phyloP scores from a whole-genome alignment of 2,329 filamentous ascomycete species.

The Basipetospora sp. region DNA sequence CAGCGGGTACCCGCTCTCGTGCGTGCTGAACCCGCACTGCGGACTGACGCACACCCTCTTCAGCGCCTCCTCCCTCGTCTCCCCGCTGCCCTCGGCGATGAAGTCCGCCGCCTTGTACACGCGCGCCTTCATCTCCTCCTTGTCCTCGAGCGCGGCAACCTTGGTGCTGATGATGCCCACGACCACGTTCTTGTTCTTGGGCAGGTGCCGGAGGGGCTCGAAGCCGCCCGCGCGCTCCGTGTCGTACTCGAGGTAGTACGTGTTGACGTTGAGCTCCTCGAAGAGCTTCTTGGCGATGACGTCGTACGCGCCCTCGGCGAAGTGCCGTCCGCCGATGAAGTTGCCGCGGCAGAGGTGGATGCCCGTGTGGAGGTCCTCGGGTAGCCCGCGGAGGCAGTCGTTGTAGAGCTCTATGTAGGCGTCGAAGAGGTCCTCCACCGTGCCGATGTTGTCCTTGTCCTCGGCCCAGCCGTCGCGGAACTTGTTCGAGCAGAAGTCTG shows the following conservation, averaged over 20 bases:
- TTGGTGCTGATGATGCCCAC: conserved; percentile 51
- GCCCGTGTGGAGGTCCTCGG: conserved; percentile 58
- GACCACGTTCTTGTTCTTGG: conserved; percentile 47
- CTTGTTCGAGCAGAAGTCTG: conserved; percentile 59
- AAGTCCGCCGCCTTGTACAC: conserved; percentile 49
- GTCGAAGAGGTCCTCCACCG: conserved; percentile 49
- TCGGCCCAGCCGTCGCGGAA: conserved; percentile 57
- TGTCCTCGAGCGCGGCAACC: conserved; percentile 45
- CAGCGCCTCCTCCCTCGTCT: conserved; percentile 51
- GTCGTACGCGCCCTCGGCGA: conserved; percentile 53
- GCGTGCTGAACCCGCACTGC: conserved; percentile 61
- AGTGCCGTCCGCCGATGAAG: conserved; percentile 51
- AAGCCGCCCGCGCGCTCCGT: conserved; percentile 50
- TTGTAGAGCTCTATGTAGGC: conserved; percentile 68
- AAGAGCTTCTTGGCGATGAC: conserved; percentile 53
- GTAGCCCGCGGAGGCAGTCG: conserved; percentile 47
- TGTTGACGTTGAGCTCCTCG: conserved; percentile 46
- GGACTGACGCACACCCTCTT: conserved; percentile 54
- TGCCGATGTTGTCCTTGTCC: conserved; percentile 52
- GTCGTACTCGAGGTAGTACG: conserved; percentile 57
- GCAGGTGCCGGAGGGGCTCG: conserved; percentile 47
- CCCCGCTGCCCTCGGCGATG: conserved; percentile 51
- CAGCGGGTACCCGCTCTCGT: conserved; percentile 58
- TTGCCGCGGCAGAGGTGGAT: conserved; percentile 61
- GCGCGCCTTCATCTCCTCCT: conserved; percentile 46